phyloP scores from a whole-genome alignment of 2,329 filamentous ascomycete species.

The Aureobasidium sp. region DNA sequence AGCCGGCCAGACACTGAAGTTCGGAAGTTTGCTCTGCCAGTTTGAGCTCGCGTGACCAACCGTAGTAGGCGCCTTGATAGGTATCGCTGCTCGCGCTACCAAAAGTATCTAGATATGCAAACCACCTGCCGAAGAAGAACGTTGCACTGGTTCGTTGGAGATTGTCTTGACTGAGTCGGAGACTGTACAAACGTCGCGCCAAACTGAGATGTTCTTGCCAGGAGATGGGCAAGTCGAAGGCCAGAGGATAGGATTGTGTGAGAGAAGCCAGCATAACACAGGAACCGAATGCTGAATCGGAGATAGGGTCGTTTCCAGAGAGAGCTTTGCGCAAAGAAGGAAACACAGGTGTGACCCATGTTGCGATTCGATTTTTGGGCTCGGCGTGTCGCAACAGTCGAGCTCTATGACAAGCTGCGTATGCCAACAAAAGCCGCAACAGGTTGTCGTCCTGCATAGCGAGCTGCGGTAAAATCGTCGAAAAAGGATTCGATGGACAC shows the following conservation, averaged over 20 bases:
- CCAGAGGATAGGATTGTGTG: constrained; percentile 73
- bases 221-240: constrained; percentile 66
- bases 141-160: constrained; percentile 52
- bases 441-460: constrained; percentile 61
- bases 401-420: constrained; percentile 73
- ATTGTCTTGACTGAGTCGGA: constrained; percentile 48
- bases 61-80: constrained; percentile 5
- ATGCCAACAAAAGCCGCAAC: constrained; percentile 67
- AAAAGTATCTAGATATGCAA: constrained; percentile 73
- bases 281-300: constrained; percentile 65
- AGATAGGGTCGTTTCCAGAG: constrained; percentile 48
- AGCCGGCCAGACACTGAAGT: constrained; percentile 10
- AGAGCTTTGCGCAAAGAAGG: constrained; percentile 63
- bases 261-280: constrained; percentile 78
- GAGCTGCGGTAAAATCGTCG: constrained; percentile 55
- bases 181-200: constrained; percentile 46
- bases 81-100: constrained; percentile 58
- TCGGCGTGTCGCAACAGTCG: constrained; percentile 64
- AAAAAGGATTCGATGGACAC: constrained; percentile 52
- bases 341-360: constrained; percentile 73
- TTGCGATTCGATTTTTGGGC: constrained; percentile 66
- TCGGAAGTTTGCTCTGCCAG: not conserved
- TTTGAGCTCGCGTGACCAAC: constrained; percentile 10
- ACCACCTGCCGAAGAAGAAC: constrained; percentile 72
- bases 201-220: constrained; percentile 74